phyloP scores from a whole-genome alignment of 768 basidiomycete species.

The Scleroderma bovista region DNA sequence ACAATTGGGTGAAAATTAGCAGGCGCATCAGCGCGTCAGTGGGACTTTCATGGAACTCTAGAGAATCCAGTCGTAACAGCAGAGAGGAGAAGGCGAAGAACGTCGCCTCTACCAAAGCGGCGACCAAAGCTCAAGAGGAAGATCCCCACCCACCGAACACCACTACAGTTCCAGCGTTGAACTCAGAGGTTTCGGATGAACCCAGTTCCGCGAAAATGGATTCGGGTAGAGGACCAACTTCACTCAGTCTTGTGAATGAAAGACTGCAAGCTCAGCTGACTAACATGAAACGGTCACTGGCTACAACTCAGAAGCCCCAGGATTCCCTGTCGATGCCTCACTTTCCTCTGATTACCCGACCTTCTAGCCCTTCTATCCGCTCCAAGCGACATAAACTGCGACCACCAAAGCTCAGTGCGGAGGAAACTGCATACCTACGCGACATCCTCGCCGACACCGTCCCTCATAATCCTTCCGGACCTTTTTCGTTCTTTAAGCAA shows the following conservation, averaged over 20 bases:
- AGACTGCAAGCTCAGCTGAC: constrained; percentile 18
- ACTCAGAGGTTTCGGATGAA: constrained; percentile 5
- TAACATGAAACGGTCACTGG: constrained; percentile 22
- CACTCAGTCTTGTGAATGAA: constrained; percentile 23
- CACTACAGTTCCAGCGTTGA: constrained; percentile 6
- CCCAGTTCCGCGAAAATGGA: constrained; percentile 1
- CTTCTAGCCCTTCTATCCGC: constrained; percentile 25
- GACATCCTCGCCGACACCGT: constrained; percentile 63
- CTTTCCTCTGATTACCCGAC: constrained; percentile 23
- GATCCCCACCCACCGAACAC: constrained; percentile 2
- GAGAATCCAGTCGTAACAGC: constrained; percentile 18
- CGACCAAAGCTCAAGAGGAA: constrained; percentile 28
- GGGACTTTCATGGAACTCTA: constrained; percentile 33
- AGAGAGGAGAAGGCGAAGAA: constrained; percentile 36
- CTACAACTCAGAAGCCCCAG: constrained; percentile 13
- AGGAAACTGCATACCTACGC: constrained; percentile 63
- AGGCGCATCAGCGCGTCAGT: constrained; percentile 59
- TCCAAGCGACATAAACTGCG: constrained; percentile 37
- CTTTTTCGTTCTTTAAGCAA: constrained; percentile 48
- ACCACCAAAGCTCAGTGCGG: constrained; percentile 47
- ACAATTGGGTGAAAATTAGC: constrained; percentile 59
- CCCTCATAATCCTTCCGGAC: constrained; percentile 34
- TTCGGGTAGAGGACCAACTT: constrained; percentile 15
- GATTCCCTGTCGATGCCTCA: constrained; percentile 15
- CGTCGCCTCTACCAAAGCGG: constrained; percentile 17